Conservation (phyloP, 2,329 filamentous ascomycete genomes). For the Curvularia spicifera region DNA sequence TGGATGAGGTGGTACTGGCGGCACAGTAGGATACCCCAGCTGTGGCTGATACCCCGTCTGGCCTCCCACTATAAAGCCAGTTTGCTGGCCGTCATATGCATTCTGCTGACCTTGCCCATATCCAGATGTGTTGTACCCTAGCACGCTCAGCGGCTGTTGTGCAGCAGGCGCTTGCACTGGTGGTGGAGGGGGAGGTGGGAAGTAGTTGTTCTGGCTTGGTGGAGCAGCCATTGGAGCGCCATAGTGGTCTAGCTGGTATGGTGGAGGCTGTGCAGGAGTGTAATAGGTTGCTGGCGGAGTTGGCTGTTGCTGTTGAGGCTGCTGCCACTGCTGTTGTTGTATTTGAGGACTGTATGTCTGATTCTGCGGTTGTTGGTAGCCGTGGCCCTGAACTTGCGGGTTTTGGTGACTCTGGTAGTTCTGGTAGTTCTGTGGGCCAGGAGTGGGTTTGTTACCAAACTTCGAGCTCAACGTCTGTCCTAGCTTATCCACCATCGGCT, state of each 20-base stretch:
- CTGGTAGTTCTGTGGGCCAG: slow-evolving; percentile 30
- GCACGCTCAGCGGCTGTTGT: slow-evolving; percentile 8
- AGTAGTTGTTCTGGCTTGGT: slow-evolving; percentile 39
- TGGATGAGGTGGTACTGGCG: background rate
- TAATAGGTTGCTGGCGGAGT: slow-evolving; percentile 27
- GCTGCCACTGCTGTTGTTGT: slow-evolving; percentile 22
- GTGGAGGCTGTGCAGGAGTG: background rate
- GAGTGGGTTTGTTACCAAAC: slow-evolving; percentile 33
- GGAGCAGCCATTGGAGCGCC: slow-evolving; percentile 28
- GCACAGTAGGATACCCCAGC: background rate
- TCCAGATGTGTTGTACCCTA: slow-evolving; percentile 12
- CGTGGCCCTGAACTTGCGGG: slow-evolving; percentile 29
- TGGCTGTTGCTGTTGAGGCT: slow-evolving; percentile 23
- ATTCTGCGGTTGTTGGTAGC: slow-evolving; percentile 26
- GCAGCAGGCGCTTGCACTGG: slow-evolving; percentile 17
- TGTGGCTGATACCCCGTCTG: background rate
- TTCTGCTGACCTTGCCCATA: slow-evolving; percentile 16
- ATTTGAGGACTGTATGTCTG: slow-evolving; percentile 29
- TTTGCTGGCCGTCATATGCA: background rate
- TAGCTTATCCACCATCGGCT: slow-evolving; percentile 47
- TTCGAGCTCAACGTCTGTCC: slow-evolving; percentile 48
- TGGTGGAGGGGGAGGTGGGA: slow-evolving; percentile 18
- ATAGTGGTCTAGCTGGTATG: slow-evolving; percentile 29
- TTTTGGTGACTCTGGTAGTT: slow-evolving; percentile 40
- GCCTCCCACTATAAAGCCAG: background rate